Evolutionary conservation across 139 green algal genomes (phyloP).

Genomic region (Auxenochlorella pyrenoidosa): DNA sequence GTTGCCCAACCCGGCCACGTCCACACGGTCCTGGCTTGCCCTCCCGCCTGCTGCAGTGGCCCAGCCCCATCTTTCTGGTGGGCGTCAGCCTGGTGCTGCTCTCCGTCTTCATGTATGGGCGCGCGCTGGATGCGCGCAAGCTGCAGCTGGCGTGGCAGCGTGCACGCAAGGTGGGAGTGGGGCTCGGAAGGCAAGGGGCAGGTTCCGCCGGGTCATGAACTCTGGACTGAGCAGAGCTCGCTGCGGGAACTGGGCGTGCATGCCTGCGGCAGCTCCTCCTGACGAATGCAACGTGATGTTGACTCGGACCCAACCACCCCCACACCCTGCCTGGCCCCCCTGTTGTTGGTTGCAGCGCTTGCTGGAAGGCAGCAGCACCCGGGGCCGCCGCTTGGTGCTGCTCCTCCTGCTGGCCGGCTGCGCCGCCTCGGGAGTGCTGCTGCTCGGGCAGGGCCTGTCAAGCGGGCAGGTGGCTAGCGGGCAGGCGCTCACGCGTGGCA

Average conservation of each 20-base stretch:
- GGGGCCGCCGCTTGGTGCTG: not conserved
- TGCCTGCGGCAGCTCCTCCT: too few relatives aligned
- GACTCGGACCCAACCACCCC: not conserved
- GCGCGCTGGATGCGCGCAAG: not conserved
- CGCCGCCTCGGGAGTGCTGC: not conserved
- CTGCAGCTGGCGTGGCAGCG: not conserved
- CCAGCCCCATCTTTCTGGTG: slow-evolving; percentile 58
- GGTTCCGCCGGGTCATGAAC: too few relatives aligned
- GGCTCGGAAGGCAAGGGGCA: too few relatives aligned
- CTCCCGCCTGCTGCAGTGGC: slow-evolving; percentile 47
- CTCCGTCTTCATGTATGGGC: slow-evolving; percentile 64
- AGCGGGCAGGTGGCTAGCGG: not conserved
- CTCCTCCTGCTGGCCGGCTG: not conserved
- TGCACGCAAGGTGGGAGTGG: not conserved
- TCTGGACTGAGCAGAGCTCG: not conserved
- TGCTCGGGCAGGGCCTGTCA: not conserved
- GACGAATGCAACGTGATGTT: too few relatives aligned
- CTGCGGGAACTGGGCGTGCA: too few relatives aligned
- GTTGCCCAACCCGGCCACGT: too few relatives aligned
- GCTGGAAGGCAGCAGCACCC: not conserved
- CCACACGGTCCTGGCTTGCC: not conserved
- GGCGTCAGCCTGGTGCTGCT: slow-evolving; percentile 56
- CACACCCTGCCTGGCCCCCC: not conserved
- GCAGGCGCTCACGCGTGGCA: not conserved
- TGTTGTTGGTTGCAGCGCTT: not conserved